Conservation (phyloP, 148 eudicot species). For the Camellia granthamiana region DNA sequence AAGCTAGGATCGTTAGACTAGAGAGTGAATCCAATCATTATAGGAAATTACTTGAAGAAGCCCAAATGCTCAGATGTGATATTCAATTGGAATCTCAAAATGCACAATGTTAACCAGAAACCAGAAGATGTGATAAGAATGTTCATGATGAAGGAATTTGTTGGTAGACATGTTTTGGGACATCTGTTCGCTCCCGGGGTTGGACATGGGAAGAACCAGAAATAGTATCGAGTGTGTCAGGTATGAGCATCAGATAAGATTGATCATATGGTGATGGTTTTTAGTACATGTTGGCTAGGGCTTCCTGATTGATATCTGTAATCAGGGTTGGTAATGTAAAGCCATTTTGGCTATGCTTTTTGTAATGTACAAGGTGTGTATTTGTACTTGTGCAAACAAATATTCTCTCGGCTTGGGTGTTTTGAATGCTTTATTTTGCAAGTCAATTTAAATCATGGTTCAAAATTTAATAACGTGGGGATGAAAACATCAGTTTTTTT, state of each 20-base stretch:
- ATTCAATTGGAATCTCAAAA: neutral
- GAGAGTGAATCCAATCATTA: conserved; percentile 3
- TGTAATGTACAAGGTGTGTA: too few species aligned
- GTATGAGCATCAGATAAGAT: neutral
- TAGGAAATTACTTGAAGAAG: neutral
- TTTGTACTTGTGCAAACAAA: too few species aligned
- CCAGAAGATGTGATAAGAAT: neutral
- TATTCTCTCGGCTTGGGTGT: too few species aligned
- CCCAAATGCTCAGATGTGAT: neutral
- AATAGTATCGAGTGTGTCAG: neutral
- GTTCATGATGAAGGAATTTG: neutral
- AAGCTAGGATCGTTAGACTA: neutral
- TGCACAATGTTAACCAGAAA: neutral
- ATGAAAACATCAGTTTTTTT: too few species aligned
- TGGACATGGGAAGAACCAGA: neutral
- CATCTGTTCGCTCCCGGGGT: neutral
- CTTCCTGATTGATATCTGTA: neutral
- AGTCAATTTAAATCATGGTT: too few species aligned
- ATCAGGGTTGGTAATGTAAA: too few species aligned
- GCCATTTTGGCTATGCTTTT: too few species aligned
- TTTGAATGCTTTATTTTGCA: too few species aligned
- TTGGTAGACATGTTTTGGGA: neutral
- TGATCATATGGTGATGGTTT: neutral
- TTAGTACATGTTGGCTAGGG: neutral
- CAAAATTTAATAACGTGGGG: too few species aligned